Base-by-base conservation (phyloP, 202 grass and related monocot genomes). In the Zizania palustris region DNA sequence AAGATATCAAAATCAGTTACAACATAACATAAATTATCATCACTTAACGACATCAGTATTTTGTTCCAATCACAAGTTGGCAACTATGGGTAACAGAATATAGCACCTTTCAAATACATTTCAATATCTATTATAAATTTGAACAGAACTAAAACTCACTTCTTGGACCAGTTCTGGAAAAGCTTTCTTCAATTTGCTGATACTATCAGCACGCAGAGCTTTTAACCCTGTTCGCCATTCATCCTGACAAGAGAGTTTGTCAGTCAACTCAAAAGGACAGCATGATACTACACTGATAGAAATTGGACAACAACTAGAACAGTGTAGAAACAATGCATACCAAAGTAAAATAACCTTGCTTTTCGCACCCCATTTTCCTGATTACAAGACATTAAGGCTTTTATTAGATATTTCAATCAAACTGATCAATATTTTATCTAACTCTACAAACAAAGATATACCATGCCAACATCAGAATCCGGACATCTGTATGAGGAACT, bases 391-490 rank as follows among this genome's bases (percentile, higher is more conserved):
- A 28, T 28, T 28, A 79, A 68, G 45, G 1, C 15, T 71, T 51
- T 54, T 36, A 65, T 86, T 71, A 89, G 41, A 76, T 42, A 76
- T 65, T 53, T 41, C 13, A 71, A 69, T 45, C 35, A 62, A 84
- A 65, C 6, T 15, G 51, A 78, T 14, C 4, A 65, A 1, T 28
- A 64, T 58, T 58, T 56, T 37, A 43, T 38, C 7, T 51, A 53
- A 33, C 14, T 51, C 69, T 67, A 65, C 19, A 87, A 44, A 77
- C 18, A 54, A 20, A 70, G 15, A 5, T 78, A 79, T 93, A 96
- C 96, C 96, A 99, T 65, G 96, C 96, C 65, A 99, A 85, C 92
- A 99, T 99, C 63, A 99, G 85, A 90, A 99, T 96, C 83, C 92
- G 92, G 75, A 96, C 90, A 86, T 99, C 96, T 3, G 96, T 99